Conservation (phyloP, 2,329 filamentous ascomycete genomes). For the Hymenoscyphus fructigenus region DNA sequence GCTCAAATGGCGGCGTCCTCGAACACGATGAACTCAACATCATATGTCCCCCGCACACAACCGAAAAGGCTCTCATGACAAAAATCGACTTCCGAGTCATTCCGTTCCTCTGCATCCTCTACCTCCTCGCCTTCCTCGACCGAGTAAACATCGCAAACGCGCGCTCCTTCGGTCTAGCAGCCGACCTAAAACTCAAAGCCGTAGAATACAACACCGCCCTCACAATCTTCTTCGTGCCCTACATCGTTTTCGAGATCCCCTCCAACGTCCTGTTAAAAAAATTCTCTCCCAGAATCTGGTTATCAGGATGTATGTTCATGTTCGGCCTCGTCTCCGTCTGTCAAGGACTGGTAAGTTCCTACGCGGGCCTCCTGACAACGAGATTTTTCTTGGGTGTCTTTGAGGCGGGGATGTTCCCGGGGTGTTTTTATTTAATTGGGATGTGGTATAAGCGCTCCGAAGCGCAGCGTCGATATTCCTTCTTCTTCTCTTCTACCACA, state of each 20-base stretch:
- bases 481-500: conserved; percentile 86
- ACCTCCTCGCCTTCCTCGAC: conserved; percentile 67
- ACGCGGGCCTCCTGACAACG: conserved; percentile 73
- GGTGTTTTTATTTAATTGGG: conserved; percentile 71
- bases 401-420: conserved; percentile 75
- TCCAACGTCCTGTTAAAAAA: conserved; percentile 71
- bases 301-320: conserved; percentile 73
- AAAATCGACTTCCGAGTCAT: conserved; percentile 72
- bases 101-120: conserved; percentile 71
- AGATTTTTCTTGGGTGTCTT: conserved; percentile 83
- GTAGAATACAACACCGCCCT: conserved; percentile 72
- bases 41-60: conserved; percentile 36
- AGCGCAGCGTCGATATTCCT: conserved; percentile 86
- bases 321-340: conserved; percentile 50
- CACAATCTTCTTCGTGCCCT: conserved; percentile 81
- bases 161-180: conserved; percentile 61
- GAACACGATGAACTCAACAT: conserved; percentile 33
- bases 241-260: conserved; percentile 70
- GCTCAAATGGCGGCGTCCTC: conserved; percentile 3
- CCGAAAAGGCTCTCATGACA: conserved; percentile 62
- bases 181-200: conserved; percentile 60
- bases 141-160: conserved; percentile 81
- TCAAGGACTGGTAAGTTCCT: conserved; percentile 53
- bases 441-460: conserved; percentile 91
- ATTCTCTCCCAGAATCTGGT: conserved; percentile 66